A percentile compares a stretch with the other conserved stretches of the same genome.
Conservation (phyloP, 306 rosid genomes). For the Gynostemma pentaphyllum region DNA sequence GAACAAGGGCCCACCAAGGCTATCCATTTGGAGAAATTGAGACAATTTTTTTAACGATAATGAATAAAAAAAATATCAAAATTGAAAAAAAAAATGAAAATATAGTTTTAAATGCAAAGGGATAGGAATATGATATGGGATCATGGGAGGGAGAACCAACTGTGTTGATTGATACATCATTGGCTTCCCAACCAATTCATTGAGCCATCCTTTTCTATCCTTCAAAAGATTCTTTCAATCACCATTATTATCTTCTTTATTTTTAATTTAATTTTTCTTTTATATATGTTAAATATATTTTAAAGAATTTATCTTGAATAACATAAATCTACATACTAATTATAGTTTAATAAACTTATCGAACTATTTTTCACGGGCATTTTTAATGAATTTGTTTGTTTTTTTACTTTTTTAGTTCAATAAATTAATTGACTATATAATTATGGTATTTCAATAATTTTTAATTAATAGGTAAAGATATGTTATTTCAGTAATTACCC, state of each 20-base stretch:
- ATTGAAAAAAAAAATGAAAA: neutral
- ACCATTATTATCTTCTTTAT: neutral
- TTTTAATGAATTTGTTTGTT: too few relatives aligned
- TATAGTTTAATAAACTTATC: too few relatives aligned
- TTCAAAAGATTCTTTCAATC: neutral
- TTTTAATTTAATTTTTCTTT: neutral
- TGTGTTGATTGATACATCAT: too few relatives aligned
- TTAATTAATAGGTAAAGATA: too few relatives aligned
- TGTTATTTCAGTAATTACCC: too few relatives aligned
- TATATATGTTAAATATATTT: neutral
- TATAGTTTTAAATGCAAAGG: neutral
- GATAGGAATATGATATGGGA: neutral
- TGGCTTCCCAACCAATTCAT: neutral
- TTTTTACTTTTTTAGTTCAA: too few relatives aligned
- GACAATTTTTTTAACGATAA: neutral
- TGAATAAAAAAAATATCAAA: neutral
- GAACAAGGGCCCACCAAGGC: constrained; percentile 4
- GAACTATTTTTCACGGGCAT: too few relatives aligned
- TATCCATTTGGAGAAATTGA: neutral
- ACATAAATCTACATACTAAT: too few relatives aligned
- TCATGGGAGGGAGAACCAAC: too few relatives aligned
- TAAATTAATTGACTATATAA: too few relatives aligned
- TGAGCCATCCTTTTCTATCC: neutral
- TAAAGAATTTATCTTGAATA: too few relatives aligned
- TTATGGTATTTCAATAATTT: too few relatives aligned